phyloP scores from a whole-genome alignment of 2,329 filamentous ascomycete genomes.

The Helminthosporium solani region DNA sequence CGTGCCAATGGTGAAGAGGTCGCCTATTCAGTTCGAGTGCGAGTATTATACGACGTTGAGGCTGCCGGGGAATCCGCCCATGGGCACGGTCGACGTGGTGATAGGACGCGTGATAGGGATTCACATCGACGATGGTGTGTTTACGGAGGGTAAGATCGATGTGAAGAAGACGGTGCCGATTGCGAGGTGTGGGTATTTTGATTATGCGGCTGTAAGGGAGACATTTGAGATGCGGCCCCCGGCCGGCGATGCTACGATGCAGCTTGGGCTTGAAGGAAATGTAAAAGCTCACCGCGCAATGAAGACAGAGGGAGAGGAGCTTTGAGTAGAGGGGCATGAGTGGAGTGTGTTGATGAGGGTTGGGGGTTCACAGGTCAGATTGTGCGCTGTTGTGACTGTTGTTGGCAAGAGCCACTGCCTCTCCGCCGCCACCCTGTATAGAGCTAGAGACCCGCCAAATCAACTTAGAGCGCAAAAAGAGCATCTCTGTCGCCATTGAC shows the following conservation, averaged over 20 bases:
- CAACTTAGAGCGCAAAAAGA: too few species aligned
- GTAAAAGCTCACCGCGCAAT: conserved; percentile 22
- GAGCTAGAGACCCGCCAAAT: too few species aligned
- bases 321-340: conserved; percentile 3
- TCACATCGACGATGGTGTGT: conserved; percentile 56
- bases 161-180: conserved; percentile 59
- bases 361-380: background rate
- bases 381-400: too few species aligned
- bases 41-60: conserved; percentile 55
- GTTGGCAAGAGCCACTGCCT: too few species aligned
- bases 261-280: conserved; percentile 34
- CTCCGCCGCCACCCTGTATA: too few species aligned
- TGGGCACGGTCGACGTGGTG: conserved; percentile 60
- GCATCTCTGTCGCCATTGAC: too few species aligned
- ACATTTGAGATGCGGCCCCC: conserved; percentile 62
- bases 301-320: conserved; percentile 1
- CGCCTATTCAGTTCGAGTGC: conserved; percentile 62
- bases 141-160: conserved; percentile 59
- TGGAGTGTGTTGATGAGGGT: conserved; percentile 6
- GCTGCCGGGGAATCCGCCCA: conserved; percentile 57
- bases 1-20: conserved; percentile 55
- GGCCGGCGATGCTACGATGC: conserved; percentile 30
- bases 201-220: conserved; percentile 58
- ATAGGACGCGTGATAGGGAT: conserved; percentile 59
- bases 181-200: conserved; percentile 61